Evolutionary conservation across 1,139 yeast genomes (phyloP).

Genomic region (Blastobotrys ciferrii): DNA sequence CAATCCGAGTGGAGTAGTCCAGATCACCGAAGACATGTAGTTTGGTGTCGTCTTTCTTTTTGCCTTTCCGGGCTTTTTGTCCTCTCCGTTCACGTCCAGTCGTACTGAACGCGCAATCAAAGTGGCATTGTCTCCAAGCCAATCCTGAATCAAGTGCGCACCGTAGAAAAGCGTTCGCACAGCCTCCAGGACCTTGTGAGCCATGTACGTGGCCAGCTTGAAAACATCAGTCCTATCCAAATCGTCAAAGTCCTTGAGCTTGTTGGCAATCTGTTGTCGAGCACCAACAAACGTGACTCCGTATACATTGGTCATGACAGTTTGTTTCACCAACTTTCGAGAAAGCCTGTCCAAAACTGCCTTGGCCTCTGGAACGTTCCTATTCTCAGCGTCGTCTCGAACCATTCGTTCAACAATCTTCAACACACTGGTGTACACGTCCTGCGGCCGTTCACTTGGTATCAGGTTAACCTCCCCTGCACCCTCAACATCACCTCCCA

Average conservation of each 20-base stretch:
- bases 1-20: constrained; percentile 95
- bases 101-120: constrained; percentile 77
- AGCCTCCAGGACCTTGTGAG: constrained; percentile 76
- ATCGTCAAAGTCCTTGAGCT: constrained; percentile 44
- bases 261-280: constrained; percentile 65
- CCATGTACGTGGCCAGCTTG: constrained; percentile 60
- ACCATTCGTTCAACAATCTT: constrained; percentile 59
- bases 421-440: constrained; percentile 85
- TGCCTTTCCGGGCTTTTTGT: constrained; percentile 6
- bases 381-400: constrained; percentile 57
- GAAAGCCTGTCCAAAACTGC: constrained; percentile 53
- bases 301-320: constrained; percentile 97
- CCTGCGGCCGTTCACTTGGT: constrained; percentile 84
- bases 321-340: constrained; percentile 90
- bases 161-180: constrained; percentile 84
- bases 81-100: constrained; percentile 47
- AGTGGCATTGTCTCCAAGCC: constrained; percentile 87
- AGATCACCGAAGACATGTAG: constrained; percentile 83
- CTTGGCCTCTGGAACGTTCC: constrained; percentile 45
- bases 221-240: constrained; percentile 39
- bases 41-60: constrained; percentile 24
- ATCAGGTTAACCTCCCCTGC: constrained; percentile 87
- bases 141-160: constrained; percentile 93
- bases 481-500: constrained; percentile 95
- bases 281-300: constrained; percentile 98